phyloP scores from a whole-genome alignment of 2,329 filamentous ascomycete genomes.

The Scortechinia acanthostroma region DNA sequence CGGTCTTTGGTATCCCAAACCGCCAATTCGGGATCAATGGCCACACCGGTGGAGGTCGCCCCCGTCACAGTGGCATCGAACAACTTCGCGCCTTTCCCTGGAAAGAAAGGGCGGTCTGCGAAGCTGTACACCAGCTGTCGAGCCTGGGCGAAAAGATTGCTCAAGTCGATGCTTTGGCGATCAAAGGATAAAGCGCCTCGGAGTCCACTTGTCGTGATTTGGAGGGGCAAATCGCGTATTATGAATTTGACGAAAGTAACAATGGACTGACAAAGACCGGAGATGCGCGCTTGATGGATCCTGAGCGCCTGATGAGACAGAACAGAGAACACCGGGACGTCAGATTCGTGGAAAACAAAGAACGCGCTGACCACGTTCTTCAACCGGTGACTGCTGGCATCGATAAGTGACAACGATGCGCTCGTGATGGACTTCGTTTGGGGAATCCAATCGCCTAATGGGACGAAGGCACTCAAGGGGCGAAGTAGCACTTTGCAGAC shows the following conservation, averaged over 20 bases:
- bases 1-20: slow-evolving; percentile 63
- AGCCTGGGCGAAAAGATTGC: background rate
- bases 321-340: background rate
- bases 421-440: slow-evolving; percentile 22
- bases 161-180: background rate
- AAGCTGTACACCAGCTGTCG: background rate
- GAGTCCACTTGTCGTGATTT: background rate
- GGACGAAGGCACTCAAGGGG: slow-evolving; percentile 21
- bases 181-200: background rate
- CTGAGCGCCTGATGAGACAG: background rate
- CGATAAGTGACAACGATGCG: slow-evolving; percentile 28
- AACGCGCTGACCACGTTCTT: slow-evolving; percentile 24
- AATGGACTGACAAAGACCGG: background rate
- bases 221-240: background rate
- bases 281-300: background rate
- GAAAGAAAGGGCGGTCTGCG: slow-evolving; percentile 17
- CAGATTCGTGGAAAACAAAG: slow-evolving; percentile 24
- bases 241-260: background rate
- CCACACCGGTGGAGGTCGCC: slow-evolving; percentile 26
- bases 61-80: slow-evolving; percentile 52
- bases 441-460: slow-evolving; percentile 21
- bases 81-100: slow-evolving; percentile 31
- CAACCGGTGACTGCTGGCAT: slow-evolving; percentile 26
- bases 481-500: slow-evolving; percentile 19
- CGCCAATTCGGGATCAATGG: slow-evolving; percentile 46